phyloP scores from a whole-genome alignment of 2,329 filamentous ascomycete genomes.

The Magnaporthiopsis poae region DNA sequence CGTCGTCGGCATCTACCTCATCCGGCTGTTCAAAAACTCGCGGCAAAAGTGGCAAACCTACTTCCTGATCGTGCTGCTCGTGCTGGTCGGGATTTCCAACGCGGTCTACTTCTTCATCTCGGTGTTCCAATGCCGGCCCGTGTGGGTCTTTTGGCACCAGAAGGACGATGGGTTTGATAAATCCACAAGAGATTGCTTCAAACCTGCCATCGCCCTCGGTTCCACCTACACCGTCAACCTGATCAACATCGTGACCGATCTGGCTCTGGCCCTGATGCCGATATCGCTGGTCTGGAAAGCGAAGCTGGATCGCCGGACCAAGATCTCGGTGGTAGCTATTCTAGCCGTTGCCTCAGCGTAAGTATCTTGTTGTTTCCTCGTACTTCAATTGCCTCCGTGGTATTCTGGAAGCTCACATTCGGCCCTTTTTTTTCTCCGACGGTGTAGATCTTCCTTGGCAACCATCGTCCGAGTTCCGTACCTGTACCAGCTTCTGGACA shows the following conservation, averaged over 20 bases:
- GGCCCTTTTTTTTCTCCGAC: not conserved
- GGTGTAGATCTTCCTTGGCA: conserved; percentile 26
- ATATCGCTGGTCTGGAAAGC: conserved; percentile 30
- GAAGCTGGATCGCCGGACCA: conserved; percentile 29
- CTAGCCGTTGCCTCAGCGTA: conserved; percentile 26
- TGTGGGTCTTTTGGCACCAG: conserved; percentile 22
- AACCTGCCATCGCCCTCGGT: conserved; percentile 18
- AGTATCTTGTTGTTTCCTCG: too few species aligned
- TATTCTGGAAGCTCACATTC: not conserved
- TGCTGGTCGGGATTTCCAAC: conserved; percentile 24
- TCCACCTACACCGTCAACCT: conserved; percentile 29
- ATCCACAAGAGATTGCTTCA: not conserved
- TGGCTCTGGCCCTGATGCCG: conserved; percentile 29
- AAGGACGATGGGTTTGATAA: not conserved
- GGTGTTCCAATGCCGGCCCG: conserved; percentile 29
- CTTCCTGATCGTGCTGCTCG: conserved; percentile 23
- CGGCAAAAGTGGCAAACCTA: conserved; percentile 19
- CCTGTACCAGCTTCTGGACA: conserved; percentile 25
- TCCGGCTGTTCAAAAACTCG: conserved; percentile 23
- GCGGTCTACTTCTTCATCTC: conserved; percentile 29
- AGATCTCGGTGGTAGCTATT: conserved; percentile 25
- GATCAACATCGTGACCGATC: conserved; percentile 29
- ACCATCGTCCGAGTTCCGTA: conserved; percentile 35
- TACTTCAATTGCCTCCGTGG: not conserved
- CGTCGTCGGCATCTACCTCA: conserved; percentile 29